Evolutionary conservation across 169 alveolate species (phyloP).

Genomic region (Condylostoma magnum): DNA sequence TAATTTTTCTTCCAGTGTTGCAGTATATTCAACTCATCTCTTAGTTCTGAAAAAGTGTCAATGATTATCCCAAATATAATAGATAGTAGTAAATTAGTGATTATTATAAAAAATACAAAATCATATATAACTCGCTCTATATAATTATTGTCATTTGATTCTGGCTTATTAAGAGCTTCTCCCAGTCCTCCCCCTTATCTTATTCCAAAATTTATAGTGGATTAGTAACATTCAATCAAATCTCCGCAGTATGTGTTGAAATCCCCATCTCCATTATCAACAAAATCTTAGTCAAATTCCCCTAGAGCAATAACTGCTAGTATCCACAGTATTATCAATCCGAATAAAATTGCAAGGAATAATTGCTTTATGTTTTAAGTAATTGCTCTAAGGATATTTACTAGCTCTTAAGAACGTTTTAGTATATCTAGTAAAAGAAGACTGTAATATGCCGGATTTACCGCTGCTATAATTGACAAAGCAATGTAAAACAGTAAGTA

Average conservation of each 20-base stretch:
- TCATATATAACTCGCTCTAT: slow-evolving; percentile 6
- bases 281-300: slow-evolving; percentile 24
- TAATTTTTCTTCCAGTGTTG: slow-evolving; percentile 40
- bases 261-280: slow-evolving; percentile 39
- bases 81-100: slow-evolving; percentile 30
- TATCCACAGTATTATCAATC: slow-evolving; percentile 45
- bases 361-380: slow-evolving; percentile 44
- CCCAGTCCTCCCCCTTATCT: slow-evolving; percentile 82
- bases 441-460: slow-evolving; percentile 26
- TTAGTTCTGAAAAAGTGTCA: slow-evolving; percentile 73
- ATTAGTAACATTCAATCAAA: slow-evolving; percentile 50
- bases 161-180: slow-evolving; percentile 46
- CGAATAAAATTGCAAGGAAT: slow-evolving; percentile 50
- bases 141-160: neutral
- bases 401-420: slow-evolving; percentile 39
- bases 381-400: slow-evolving; percentile 49
- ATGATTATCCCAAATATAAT: slow-evolving; percentile 71
- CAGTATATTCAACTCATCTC: slow-evolving; percentile 55
- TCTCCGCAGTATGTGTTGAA: slow-evolving; percentile 43
- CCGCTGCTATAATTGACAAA: neutral
- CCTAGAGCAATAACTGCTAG: slow-evolving; percentile 17
- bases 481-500: neutral
- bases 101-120: slow-evolving; percentile 17
- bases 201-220: slow-evolving; percentile 58
- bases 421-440: slow-evolving; percentile 53